A percentile compares a stretch with the other conserved stretches of the same genome.
Conservation (phyloP, 148 eudicot species). For the Rhododendron vialii region DNA sequence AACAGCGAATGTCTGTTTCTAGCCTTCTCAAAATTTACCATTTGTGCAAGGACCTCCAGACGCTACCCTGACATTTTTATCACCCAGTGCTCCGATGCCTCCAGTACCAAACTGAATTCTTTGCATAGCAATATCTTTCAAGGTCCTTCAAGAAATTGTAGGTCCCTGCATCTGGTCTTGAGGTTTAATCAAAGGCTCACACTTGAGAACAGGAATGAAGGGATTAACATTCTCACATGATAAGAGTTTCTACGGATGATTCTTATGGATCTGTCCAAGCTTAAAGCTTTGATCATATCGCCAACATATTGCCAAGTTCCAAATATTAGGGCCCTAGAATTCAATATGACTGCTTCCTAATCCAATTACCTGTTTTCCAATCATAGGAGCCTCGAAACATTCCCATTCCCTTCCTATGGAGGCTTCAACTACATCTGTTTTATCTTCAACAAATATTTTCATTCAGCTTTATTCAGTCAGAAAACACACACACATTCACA, state of each 20-base stretch:
- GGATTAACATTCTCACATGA: conserved; percentile 48
- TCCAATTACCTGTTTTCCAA: conserved; percentile 48
- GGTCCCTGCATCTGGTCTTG: conserved; percentile 28
- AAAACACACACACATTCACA: background rate
- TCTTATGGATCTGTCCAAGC: conserved; percentile 36
- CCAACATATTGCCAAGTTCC: conserved; percentile 20
- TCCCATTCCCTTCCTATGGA: conserved; percentile 68
- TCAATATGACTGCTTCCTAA: conserved; percentile 65
- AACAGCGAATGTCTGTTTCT: conserved; percentile 8
- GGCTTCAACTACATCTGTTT: conserved; percentile 51
- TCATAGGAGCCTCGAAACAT: conserved; percentile 44
- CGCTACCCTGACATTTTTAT: conserved; percentile 5
- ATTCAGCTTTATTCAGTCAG: background rate
- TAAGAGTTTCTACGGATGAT: conserved; percentile 53
- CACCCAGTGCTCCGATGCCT: conserved; percentile 15
- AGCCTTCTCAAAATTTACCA: conserved; percentile 10
- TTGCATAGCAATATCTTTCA: conserved; percentile 44
- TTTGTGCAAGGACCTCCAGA: conserved; percentile 12
- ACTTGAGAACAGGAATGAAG: conserved; percentile 15
- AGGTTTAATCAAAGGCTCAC: background rate
- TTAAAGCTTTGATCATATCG: conserved; percentile 18
- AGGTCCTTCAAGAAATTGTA: conserved; percentile 32
- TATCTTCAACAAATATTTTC: conserved; percentile 32
- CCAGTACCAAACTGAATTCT: conserved; percentile 40
- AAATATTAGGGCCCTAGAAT: conserved; percentile 37